Evolutionary conservation across 169 alveolate species (phyloP), one percentile per base, ranked within the genome.

Genomic region (Eimeria falciformis): DNA sequence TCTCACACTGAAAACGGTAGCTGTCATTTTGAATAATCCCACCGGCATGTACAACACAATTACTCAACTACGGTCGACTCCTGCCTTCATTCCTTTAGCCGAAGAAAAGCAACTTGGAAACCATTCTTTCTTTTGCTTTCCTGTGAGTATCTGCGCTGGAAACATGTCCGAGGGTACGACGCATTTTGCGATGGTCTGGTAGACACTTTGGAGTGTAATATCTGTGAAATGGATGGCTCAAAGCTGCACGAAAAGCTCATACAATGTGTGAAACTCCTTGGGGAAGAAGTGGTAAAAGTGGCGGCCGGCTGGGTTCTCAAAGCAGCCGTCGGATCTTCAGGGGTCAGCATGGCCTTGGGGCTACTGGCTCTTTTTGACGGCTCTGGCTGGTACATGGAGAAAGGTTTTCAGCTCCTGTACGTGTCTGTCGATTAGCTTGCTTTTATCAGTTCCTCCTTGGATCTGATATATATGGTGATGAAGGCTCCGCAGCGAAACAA

Each of bases 281-380:
- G 86, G 23, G 17, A 21, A n/a, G 86, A n/a, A 17, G 68, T 46
- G 11, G 69, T 47, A 45, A 77, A 47, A 23, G 68, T 77, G 46
- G 86, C 86, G 5, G 86, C 86, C 7, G 86, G 86, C 1, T 77
- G 86, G 86, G 69, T 77, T 21, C 69, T 77, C 6, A 77, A 77
- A 33, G 23, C 86, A 77, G 69, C 69, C 7, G 86, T 65, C 4
- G 46, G 69, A 1, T 4, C 86, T 25, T n/a, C n/a, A n/a, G 86
- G 86, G 40, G 43, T 77, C 0, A n/a, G 47, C 86, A 77, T 77
- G 86, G 86, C 86, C 12, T 47, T 77, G 86, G 86, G 86, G 0
- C 47, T 77, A 11, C 58, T 77, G 43, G 86, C 86, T 11, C 86
- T 77, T n/a, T 68, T 33, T 9, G 86, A 77, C 29, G 33, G 47